Evolutionary conservation across 139 green algal species (phyloP).

Genomic region (Pedinophyceae sp.): DNA sequence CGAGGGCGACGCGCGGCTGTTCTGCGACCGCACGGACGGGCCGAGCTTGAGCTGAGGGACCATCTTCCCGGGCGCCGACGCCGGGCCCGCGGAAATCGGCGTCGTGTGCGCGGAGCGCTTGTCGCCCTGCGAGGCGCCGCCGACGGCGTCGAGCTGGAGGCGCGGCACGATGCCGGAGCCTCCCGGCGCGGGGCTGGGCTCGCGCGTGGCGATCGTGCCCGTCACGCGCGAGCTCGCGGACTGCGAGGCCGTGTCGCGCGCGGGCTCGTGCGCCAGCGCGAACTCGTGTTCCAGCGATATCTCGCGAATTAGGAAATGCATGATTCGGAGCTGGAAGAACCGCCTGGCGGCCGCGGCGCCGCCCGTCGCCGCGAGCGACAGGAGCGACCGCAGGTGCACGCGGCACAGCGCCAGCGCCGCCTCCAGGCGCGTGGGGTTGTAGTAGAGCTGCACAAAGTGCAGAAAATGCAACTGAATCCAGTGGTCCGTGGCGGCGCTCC

Average conservation of each 20-base stretch:
- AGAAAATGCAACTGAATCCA: constrained; percentile 29
- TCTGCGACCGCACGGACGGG: not conserved
- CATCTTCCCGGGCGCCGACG: too few species aligned
- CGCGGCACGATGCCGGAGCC: not conserved
- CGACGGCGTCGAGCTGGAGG: not conserved
- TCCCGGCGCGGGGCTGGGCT: not conserved
- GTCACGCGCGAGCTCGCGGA: not conserved
- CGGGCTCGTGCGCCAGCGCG: not conserved
- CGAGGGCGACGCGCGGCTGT: not conserved
- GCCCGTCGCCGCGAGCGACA: constrained; percentile 13
- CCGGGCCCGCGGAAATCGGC: too few species aligned
- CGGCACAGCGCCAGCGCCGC: constrained; percentile 17
- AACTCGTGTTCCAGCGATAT: constrained; percentile 30
- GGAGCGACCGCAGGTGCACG: constrained; percentile 18
- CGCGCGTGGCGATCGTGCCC: not conserved
- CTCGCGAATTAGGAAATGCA: constrained; percentile 32
- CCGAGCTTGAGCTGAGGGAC: not conserved
- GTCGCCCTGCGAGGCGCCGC: not conserved
- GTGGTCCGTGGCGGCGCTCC: constrained; percentile 18
- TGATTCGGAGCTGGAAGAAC: constrained; percentile 27
- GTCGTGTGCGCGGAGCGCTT: not conserved
- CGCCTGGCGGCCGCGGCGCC: constrained; percentile 7
- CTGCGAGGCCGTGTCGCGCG: not conserved
- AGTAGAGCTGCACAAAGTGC: constrained; percentile 26
- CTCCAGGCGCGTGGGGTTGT: constrained; percentile 18